Conservation (phyloP, 805 yeast species). For the Ogataea pilisensis region DNA sequence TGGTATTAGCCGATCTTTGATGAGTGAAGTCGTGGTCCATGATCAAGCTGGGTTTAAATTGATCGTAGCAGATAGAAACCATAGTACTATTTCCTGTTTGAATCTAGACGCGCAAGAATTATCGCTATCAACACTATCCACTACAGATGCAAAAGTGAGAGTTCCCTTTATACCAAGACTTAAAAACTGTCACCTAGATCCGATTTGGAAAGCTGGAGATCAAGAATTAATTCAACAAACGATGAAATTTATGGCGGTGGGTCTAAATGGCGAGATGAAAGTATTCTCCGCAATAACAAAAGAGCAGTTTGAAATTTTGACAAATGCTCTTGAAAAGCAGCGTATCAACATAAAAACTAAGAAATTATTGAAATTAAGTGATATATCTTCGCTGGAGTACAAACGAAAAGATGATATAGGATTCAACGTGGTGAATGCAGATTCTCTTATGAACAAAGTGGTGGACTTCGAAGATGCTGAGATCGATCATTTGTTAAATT, state of each 20-base stretch:
- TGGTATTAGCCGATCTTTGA: constrained; percentile 18
- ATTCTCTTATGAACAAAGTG: constrained; percentile 12
- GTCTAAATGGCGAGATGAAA: constrained; percentile 36
- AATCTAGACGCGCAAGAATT: constrained; percentile 2
- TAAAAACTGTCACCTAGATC: constrained; percentile 23
- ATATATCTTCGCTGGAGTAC: constrained; percentile 7
- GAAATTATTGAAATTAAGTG: constrained; percentile 5
- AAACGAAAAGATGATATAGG: constrained; percentile 1
- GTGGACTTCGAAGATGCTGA: constrained; percentile 9
- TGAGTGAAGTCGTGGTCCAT: constrained; percentile 19
- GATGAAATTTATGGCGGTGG: constrained; percentile 28
- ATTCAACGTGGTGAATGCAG: constrained; percentile 12
- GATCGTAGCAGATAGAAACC: constrained; percentile 19
- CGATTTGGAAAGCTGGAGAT: constrained; percentile 28
- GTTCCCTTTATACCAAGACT: constrained; percentile 33
- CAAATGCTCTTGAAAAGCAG: constrained; percentile 1
- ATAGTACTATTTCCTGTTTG: constrained; percentile 14
- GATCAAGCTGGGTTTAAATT: constrained; percentile 5
- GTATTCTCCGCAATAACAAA: constrained; percentile 15
- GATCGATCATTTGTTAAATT: constrained; percentile 12
- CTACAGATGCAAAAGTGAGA: constrained; percentile 13
- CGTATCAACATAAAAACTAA: constrained; percentile 1
- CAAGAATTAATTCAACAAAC: constrained; percentile 1
- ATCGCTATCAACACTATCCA: constrained; percentile 1
- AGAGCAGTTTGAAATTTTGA: constrained; percentile 6